These are phyloP conservation scores for Chaetoscypha palmicola DNA, from an alignment of 2,329 filamentous ascomycete genomes.

Conservation along the genomic window DNA sequence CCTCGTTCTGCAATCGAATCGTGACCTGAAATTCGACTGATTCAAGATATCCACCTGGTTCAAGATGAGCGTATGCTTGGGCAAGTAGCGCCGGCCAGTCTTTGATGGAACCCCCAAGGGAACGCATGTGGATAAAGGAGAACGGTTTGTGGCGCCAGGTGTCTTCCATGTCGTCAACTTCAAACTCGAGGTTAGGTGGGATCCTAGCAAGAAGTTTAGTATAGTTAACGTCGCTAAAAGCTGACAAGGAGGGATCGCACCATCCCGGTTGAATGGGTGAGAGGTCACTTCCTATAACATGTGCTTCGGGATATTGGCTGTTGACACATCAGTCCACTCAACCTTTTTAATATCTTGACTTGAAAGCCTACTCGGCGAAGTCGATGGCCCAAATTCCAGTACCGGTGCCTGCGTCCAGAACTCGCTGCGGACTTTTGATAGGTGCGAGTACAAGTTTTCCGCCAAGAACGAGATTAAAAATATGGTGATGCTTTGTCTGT, in stretches of 20 bases:
- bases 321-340: neutral
- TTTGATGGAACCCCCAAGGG: constrained; percentile 32
- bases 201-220: too few species aligned
- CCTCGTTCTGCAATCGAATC: constrained; percentile 13
- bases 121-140: constrained; percentile 34
- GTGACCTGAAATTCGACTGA: constrained; percentile 22
- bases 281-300: constrained; percentile 23
- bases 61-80: constrained; percentile 18
- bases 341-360: neutral
- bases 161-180: constrained; percentile 31
- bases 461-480: constrained; percentile 20
- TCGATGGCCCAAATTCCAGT: constrained; percentile 21
- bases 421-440: constrained; percentile 23
- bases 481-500: constrained; percentile 19
- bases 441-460: constrained; percentile 25
- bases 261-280: constrained; percentile 26
- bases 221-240: too few species aligned
- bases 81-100: constrained; percentile 24
- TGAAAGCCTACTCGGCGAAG: constrained; percentile 11
- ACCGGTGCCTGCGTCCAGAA: constrained; percentile 18
- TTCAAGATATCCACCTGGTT: constrained; percentile 25
- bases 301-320: constrained; percentile 17
- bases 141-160: constrained; percentile 27
- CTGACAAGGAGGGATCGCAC: constrained; percentile 11
- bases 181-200: constrained; percentile 26